Conservation (phyloP, 257 asterid species). For the Echites panduratus region DNA sequence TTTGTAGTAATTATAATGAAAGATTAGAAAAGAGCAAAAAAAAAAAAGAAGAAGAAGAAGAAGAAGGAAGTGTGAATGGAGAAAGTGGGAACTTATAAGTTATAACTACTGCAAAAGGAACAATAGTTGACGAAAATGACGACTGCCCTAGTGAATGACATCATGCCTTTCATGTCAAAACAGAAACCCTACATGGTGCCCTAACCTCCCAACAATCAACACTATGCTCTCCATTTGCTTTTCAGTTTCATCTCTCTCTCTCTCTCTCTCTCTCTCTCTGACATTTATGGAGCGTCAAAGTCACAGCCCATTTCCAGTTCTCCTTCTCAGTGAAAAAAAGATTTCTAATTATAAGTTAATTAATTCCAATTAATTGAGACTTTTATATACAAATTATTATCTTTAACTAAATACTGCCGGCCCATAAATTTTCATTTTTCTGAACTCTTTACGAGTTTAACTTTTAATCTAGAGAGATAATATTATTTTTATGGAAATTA, state of each 20-base stretch:
- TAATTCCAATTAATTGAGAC: no score
- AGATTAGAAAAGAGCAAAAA: no score
- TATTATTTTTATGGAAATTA: no score
- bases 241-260: not conserved
- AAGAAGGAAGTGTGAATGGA: no score
- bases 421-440: no score
- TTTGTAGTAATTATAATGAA: no score
- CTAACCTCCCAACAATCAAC: constrained; percentile 28
- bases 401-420: no score
- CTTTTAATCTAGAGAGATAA: no score
- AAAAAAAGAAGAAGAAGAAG: not conserved
- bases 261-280: not conserved
- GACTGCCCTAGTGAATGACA: constrained; percentile 21
- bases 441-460: no score
- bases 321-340: no score
- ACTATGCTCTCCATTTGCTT: constrained; percentile 5
- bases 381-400: no score
- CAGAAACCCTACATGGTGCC: constrained; percentile 27
- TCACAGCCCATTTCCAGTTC: constrained; percentile 10
- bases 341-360: no score
- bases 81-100: not conserved
- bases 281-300: constrained; percentile 12
- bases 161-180: constrained; percentile 15
- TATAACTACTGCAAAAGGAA: constrained; percentile 18
- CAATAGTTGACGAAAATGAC: constrained; percentile 12